Evolutionary conservation across 352 stramenopile genomes (phyloP).

Genomic region (Globisporangium takayamanum): DNA sequence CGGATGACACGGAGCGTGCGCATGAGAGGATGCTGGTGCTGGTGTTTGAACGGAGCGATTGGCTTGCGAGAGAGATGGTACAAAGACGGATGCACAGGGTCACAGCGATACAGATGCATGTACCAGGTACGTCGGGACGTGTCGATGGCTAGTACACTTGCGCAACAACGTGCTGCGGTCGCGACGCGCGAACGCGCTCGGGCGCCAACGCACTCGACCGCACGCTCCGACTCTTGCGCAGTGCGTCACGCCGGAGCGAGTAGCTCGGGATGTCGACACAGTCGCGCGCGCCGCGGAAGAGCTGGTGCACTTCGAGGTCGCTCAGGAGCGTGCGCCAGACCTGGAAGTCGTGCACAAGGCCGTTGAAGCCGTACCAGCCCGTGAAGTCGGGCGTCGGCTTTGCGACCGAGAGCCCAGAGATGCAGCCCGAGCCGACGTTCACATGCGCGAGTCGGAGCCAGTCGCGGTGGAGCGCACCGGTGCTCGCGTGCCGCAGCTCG

Average conservation of each 20-base stretch:
- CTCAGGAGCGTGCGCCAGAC: constrained; percentile 47
- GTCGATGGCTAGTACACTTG: constrained; percentile 32
- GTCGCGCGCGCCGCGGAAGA: constrained; percentile 53
- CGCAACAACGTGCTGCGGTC: constrained; percentile 53
- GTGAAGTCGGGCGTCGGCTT: constrained; percentile 36
- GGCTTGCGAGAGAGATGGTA: neutral
- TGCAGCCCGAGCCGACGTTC: constrained; percentile 60
- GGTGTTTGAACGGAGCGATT: neutral
- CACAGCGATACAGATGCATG: too few species aligned
- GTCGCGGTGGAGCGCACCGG: constrained; percentile 33
- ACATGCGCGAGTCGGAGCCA: constrained; percentile 41
- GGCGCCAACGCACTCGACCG: constrained; percentile 21
- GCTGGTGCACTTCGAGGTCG: constrained; percentile 42
- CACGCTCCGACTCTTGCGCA: constrained; percentile 7
- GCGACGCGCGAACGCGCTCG: constrained; percentile 40
- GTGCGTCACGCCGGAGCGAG: constrained; percentile 35
- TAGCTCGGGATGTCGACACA: constrained; percentile 49
- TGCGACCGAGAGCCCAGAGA: constrained; percentile 27
- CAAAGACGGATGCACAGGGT: too few species aligned
- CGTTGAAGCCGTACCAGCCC: constrained; percentile 69
- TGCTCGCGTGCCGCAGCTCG: constrained; percentile 33
- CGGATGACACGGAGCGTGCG: too few species aligned
- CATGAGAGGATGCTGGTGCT: too few species aligned
- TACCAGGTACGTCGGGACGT: too few species aligned
- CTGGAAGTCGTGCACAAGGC: constrained; percentile 47